These are phyloP conservation scores for Sugiyamaella boreocaroliniensis DNA, from an alignment of 805 yeast genomes.

Conservation along the genomic window DNA sequence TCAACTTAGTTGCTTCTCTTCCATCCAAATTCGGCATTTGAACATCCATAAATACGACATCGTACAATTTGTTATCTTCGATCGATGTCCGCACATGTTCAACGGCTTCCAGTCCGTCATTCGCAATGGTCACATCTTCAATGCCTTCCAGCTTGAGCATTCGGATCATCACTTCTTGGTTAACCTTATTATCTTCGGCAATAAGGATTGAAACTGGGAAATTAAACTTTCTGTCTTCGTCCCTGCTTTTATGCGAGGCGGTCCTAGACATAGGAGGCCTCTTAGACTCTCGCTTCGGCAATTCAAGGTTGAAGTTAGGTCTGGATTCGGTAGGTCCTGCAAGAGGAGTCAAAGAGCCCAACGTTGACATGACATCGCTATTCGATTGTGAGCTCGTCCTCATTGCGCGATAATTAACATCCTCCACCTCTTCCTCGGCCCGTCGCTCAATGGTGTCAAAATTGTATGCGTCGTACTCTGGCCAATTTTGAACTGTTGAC, in stretches of 20 bases:
- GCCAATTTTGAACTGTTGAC: slow-evolving; percentile 10
- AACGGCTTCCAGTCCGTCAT: slow-evolving; percentile 88
- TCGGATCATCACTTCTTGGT: slow-evolving; percentile 86
- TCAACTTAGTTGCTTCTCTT: slow-evolving; percentile 66
- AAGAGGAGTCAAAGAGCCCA: not conserved
- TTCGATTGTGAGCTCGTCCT: not conserved
- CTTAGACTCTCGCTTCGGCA: not conserved
- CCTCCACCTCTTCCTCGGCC: slow-evolving; percentile 7
- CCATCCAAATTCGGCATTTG: slow-evolving; percentile 97
- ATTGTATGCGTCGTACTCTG: slow-evolving; percentile 12
- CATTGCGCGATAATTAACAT: slow-evolving; percentile 1
- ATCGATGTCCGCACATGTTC: slow-evolving; percentile 49
- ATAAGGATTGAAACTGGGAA: slow-evolving; percentile 50
- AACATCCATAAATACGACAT: slow-evolving; percentile 89
- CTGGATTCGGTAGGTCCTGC: not conserved
- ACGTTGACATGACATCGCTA: not conserved
- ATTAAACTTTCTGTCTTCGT: slow-evolving; percentile 10
- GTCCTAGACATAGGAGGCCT: slow-evolving; percentile 12
- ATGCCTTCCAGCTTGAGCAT: slow-evolving; percentile 85
- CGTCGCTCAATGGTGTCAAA: slow-evolving; percentile 7
- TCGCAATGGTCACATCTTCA: slow-evolving; percentile 63
- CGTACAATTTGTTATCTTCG: slow-evolving; percentile 36
- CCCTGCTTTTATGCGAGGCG: slow-evolving; percentile 9
- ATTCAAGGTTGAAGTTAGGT: not conserved
- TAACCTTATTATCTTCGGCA: slow-evolving; percentile 91